Evolutionary conservation across 352 stramenopile species (phyloP).

Genomic region (Lagenidium giganteum): DNA sequence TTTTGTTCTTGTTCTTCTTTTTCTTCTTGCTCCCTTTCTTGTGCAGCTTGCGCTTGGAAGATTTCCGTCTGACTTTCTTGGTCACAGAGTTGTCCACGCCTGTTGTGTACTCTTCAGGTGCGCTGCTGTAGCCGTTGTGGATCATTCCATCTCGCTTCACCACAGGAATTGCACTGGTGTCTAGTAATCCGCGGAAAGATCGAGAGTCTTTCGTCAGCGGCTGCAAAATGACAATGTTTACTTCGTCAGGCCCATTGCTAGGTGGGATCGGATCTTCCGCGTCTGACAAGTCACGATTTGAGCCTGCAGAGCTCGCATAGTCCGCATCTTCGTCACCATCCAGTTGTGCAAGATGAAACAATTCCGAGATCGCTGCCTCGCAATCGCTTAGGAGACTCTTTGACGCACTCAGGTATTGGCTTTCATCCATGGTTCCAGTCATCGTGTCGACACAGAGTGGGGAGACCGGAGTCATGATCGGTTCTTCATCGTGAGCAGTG

Average conservation of each 20-base stretch:
- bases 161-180: too few relatives aligned
- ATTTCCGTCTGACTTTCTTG: conserved; percentile 10
- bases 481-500: too few relatives aligned
- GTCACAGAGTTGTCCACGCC: not conserved
- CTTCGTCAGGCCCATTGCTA: conserved; percentile 7
- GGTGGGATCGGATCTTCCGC: conserved; percentile 64
- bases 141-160: too few relatives aligned
- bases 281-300: conserved; percentile 57
- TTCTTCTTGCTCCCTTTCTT: not conserved
- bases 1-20: conserved; percentile 24
- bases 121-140: conserved; percentile 26
- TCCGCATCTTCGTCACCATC: conserved; percentile 20
- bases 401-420: too few relatives aligned
- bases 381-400: conserved; percentile 56
- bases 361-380: conserved; percentile 51
- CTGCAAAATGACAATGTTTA: too few relatives aligned
- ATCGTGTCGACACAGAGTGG: not conserved
- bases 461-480: not conserved
- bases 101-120: conserved; percentile 19
- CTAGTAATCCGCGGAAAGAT: too few relatives aligned
- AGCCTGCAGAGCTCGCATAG: not conserved
- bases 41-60: conserved; percentile 1
- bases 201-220: conserved; percentile 5
- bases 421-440: not conserved
- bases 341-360: conserved; percentile 27